Conservation (phyloP, 495 filamentous ascomycete genomes). For the Neurospora cerealis region DNA sequence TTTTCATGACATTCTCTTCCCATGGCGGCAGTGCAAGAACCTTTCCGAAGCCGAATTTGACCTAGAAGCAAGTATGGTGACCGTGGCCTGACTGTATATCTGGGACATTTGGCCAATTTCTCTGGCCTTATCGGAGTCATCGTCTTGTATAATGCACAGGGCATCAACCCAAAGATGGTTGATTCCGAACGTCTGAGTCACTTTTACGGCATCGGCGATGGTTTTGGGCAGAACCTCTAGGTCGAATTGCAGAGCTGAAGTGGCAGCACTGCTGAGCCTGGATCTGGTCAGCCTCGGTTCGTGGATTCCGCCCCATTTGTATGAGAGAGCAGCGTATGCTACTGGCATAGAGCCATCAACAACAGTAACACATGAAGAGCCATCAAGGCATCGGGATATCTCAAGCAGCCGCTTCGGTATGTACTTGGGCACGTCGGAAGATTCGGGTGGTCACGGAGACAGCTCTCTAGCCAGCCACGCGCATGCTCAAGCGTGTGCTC, state of each 20-base stretch:
- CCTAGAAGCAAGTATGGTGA: not conserved
- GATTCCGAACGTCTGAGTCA: constrained; percentile 11
- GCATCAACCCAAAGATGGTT: constrained; percentile 26
- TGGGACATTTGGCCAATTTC: not conserved
- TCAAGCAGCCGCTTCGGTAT: not conserved
- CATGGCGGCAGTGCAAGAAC: not conserved
- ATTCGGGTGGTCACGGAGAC: not conserved
- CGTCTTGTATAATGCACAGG: constrained; percentile 28
- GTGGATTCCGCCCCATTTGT: not conserved
- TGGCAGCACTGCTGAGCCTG: not conserved
- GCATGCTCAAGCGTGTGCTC: not conserved
- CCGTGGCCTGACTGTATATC: not conserved
- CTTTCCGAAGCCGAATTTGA: not conserved
- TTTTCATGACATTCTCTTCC: not conserved
- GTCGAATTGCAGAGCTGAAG: not conserved
- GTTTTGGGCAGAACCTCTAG: constrained; percentile 8
- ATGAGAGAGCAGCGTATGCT: not conserved
- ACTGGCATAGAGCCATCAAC: not conserved
- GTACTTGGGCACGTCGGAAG: not conserved
- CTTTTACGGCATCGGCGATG: constrained; percentile 18
- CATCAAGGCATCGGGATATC: not conserved
- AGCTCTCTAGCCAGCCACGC: not conserved
- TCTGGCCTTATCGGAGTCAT: constrained; percentile 10
- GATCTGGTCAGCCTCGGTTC: not conserved
- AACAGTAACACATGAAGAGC: not conserved